Base-by-base conservation (phyloP, 306 rosid genomes). In the Cercis canadensis region DNA sequence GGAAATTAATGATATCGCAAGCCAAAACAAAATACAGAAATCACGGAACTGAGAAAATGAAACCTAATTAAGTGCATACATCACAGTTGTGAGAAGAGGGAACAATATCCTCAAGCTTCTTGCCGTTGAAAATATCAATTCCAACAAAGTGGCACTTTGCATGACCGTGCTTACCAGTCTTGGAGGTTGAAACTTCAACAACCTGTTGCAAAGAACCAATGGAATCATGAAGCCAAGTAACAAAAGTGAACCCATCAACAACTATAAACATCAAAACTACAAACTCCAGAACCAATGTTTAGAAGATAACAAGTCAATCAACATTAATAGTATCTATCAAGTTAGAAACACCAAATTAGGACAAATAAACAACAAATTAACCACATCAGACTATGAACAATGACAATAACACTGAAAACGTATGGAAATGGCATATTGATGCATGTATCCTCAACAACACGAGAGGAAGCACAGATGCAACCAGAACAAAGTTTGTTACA, bases 71-170 rank as follows among this genome's bases (percentile, higher is more conserved):
- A 63, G 40, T n/a, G 16, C 80, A 51, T 77, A 88, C 95, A 73
- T 88, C 95, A 84, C 95, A 88, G 19, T 88, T 88, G 65, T 88
- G 95, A 40, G 91, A 88, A 50, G 95, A 88, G 8, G 95, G 95
- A 0, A 88, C 91, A 32, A 88, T 88, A 80, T 88, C 95, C 29
- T 88, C 95, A 31, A 84, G 86, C 52, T 88, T 88, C 75, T 88
- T 88, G 40, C 55, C 89, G 37, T 80, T 86, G 76, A 88, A 88
- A 13, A 88, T 84, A 66, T 88, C 95, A 80, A 88, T 86, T 12
- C 76, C 95, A 63, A 88, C 95, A 73, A 88, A 88, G 77, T 88
- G 95, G n/a, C 95, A 88, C 78, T 82, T 82, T 0, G 87, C 87
- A 39, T 82, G 87, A 40, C 87, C 87, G 11, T 82, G 87, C 83